Percentiles rank a stretch among this genome's conserved stretches.
These are phyloP conservation scores for Amylocystis lapponica DNA, from an alignment of 768 basidiomycete species.

Conservation along the genomic window DNA sequence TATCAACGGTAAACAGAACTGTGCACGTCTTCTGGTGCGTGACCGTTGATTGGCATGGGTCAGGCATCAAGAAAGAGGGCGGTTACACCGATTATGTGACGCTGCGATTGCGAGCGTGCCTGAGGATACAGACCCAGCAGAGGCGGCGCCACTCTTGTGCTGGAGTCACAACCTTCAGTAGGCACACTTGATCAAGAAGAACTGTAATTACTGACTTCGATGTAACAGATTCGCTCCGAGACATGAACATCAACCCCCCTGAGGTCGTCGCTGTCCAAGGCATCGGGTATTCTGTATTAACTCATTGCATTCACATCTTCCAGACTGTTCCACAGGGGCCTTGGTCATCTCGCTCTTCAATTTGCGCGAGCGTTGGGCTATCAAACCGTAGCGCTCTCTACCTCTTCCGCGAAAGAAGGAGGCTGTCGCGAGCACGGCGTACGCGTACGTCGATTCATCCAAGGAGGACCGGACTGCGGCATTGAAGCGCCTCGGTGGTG, in stretches of 20 bases:
- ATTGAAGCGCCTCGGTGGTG: constrained; percentile 30
- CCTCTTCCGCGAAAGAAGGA: constrained; percentile 25
- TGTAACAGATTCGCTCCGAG: constrained; percentile 32
- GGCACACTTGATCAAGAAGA: constrained; percentile 20
- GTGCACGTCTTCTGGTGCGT: too few species aligned
- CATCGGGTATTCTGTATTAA: constrained; percentile 17
- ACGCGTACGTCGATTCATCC: constrained; percentile 30
- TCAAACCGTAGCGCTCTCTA: constrained; percentile 30
- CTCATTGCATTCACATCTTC: background rate
- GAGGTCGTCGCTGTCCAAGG: constrained; percentile 37
- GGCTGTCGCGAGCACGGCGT: constrained; percentile 30
- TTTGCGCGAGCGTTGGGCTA: constrained; percentile 31
- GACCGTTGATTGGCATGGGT: background rate
- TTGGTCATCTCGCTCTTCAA: constrained; percentile 31
- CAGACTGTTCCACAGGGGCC: constrained; percentile 10
- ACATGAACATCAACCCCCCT: constrained; percentile 26
- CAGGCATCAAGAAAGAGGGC: constrained; percentile 21
- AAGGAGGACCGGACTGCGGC: constrained; percentile 20
- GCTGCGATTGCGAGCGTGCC: constrained; percentile 20
- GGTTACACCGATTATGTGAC: constrained; percentile 26
- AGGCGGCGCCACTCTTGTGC: constrained; percentile 28
- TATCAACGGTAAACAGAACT: too few species aligned
- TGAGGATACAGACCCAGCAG: constrained; percentile 20
- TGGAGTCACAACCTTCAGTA: constrained; percentile 38
- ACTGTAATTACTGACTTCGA: too few species aligned